Base-by-base conservation (phyloP, 1,284 basidiomycete species). In the Neolentinus lepideus region DNA sequence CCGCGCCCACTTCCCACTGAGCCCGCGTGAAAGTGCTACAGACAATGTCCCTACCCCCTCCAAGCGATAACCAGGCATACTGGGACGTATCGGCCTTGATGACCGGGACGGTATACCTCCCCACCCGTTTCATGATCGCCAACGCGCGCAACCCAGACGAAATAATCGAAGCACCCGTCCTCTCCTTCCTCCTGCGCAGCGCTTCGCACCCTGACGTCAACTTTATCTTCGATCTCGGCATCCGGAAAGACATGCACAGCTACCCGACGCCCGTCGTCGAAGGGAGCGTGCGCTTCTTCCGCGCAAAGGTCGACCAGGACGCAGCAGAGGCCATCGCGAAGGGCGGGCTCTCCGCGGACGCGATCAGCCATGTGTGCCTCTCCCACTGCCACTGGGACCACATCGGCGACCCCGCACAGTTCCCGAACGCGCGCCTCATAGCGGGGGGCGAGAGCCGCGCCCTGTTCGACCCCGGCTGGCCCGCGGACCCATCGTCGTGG, bases 141-240 rank as follows among this genome's bases (percentile, higher is more conserved):
- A 70, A 67, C 19, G 67, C 66, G 1, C 56, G 60, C 8, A 38
- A 54, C 3, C 64, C 67, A 24, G 67, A 67, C 2, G 64, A 62
- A 21, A 54, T 65, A 12, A 59, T 64, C 3, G 53, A 57, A 2
- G 66, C 63, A 14, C 81, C 79, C 10, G 74, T 76, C 2, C 71
- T 83, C 48, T 68, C 73, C 2, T 83, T 82, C 65, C 71, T 75
- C 52, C 65, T 84, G 50, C 69, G 69, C 10, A 43, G 38, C 38
- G 3, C 12, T 16, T 43, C n/a, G 4, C 47, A 50, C 22, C 71
- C 66, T 21, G 63, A 65, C 9, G 63, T 69, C 31, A 71, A 68
- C 38, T 62, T 82, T 54, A 63, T 83, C 12, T 81, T 84, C 57
- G 81, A 83, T 60, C 71, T 83, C 14, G 80, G 81, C 16, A 71